Conservation (phyloP, 2,329 filamentous ascomycete genomes). For the Lanzia echinophila region DNA sequence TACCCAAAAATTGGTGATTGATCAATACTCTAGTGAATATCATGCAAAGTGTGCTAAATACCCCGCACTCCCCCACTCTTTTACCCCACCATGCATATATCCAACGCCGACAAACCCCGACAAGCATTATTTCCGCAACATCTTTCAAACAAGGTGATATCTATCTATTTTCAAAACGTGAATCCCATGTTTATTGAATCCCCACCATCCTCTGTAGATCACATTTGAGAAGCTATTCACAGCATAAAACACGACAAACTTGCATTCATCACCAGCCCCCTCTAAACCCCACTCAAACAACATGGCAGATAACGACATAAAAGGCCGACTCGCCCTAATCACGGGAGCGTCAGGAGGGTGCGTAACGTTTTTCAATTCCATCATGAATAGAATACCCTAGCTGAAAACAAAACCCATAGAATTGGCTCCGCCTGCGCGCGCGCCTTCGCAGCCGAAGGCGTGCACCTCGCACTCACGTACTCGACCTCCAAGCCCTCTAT, state of each 20-base stretch:
- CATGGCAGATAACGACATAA: slow-evolving; percentile 37
- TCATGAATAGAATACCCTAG: background rate
- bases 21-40: no score
- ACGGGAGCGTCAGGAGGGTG: slow-evolving; percentile 57
- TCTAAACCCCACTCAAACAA: background rate
- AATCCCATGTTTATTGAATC: background rate
- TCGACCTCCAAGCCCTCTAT: slow-evolving; percentile 41
- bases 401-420: slow-evolving; percentile 32
- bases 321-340: slow-evolving; percentile 49
- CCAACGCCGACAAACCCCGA: no score
- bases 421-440: slow-evolving; percentile 53
- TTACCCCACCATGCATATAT: no score
- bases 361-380: slow-evolving; percentile 13
- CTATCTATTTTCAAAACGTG: no score
- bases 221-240: background rate
- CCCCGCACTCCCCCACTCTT: no score
- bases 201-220: background rate
- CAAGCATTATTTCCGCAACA: no score
- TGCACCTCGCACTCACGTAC: slow-evolving; percentile 54
- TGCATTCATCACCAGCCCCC: background rate
- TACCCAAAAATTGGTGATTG: no score
- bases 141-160: no score
- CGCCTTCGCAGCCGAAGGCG: slow-evolving; percentile 45
- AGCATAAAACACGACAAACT: background rate
- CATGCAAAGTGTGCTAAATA: no score